Conservation (phyloP, 768 basidiomycete species). For the Agrocybe chaxingu region DNA sequence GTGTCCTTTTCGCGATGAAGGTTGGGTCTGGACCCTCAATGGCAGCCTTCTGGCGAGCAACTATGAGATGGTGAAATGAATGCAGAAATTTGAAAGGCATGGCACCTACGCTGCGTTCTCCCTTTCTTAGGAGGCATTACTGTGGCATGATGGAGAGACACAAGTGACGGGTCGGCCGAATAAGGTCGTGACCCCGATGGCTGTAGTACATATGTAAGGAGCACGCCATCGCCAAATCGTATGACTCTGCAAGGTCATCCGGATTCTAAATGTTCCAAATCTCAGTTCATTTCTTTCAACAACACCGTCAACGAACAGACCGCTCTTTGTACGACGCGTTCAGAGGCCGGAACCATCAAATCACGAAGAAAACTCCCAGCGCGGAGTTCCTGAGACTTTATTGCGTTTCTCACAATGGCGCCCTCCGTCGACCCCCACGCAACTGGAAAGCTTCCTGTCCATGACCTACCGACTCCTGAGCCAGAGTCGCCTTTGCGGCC, state of each 20-base stretch:
- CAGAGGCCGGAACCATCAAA: no score
- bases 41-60: constrained; percentile 48
- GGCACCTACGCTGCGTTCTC: constrained; percentile 44
- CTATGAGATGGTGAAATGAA: constrained; percentile 22
- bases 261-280: constrained; percentile 1
- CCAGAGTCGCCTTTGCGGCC: constrained; percentile 70
- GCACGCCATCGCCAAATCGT: constrained; percentile 26
- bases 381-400: no score
- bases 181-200: constrained; percentile 3
- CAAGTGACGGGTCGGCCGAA: constrained; percentile 18
- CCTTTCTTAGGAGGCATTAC: constrained; percentile 46
- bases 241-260: constrained; percentile 1
- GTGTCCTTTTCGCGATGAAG: constrained; percentile 70
- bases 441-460: constrained; percentile 24
- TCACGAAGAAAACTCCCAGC: no score
- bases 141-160: constrained; percentile 6
- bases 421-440: constrained; percentile 35
- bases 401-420: constrained; percentile 21
- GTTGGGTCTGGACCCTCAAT: constrained; percentile 52
- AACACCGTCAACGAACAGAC: neutral
- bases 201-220: constrained; percentile 4
- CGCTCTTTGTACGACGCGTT: no score
- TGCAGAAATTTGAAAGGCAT: neutral
- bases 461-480: constrained; percentile 77
- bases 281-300: neutral